A percentile compares a stretch with the other conserved stretches of the same genome.
phyloP scores from a whole-genome alignment of 768 basidiomycete species.

The Daedaleopsis nitida region DNA sequence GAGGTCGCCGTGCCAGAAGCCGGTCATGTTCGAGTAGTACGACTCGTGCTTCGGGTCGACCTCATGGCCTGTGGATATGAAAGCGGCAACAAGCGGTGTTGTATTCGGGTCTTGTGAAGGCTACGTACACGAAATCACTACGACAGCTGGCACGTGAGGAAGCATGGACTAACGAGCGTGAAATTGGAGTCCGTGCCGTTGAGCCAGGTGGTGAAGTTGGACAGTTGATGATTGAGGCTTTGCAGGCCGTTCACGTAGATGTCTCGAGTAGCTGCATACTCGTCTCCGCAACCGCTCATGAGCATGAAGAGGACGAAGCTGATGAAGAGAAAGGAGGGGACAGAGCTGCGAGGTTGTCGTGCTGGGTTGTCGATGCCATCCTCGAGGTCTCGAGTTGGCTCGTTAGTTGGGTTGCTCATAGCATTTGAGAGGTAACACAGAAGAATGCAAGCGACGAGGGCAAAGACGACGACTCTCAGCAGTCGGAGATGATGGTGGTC shows the following conservation, averaged over 20 bases:
- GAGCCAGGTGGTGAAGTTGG: conserved; percentile 62
- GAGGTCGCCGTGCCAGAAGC: conserved; percentile 69
- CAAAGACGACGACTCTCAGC: too few species aligned
- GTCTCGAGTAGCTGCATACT: conserved; percentile 55
- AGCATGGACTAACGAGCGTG: conserved; percentile 11
- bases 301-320: conserved; percentile 78
- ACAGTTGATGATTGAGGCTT: conserved; percentile 57
- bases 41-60: conserved; percentile 12
- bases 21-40: conserved; percentile 64
- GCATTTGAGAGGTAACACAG: not conserved
- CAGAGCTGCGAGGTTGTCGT: conserved; percentile 54
- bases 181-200: conserved; percentile 16
- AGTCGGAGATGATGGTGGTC: too few species aligned
- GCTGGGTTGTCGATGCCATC: conserved; percentile 11
- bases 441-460: too few species aligned
- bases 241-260: conserved; percentile 69
- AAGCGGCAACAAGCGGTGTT: conserved; percentile 8
- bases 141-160: not conserved
- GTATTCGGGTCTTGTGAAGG: conserved; percentile 11
- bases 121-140: not conserved
- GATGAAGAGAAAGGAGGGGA: conserved; percentile 75
- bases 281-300: conserved; percentile 72
- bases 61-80: conserved; percentile 2
- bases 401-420: not conserved
- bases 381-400: conserved; percentile 19